Evolutionary conservation across 768 basidiomycete genomes (phyloP), one percentile per base, ranked within the genome.

Genomic region (Podaxis carcinomalis): DNA sequence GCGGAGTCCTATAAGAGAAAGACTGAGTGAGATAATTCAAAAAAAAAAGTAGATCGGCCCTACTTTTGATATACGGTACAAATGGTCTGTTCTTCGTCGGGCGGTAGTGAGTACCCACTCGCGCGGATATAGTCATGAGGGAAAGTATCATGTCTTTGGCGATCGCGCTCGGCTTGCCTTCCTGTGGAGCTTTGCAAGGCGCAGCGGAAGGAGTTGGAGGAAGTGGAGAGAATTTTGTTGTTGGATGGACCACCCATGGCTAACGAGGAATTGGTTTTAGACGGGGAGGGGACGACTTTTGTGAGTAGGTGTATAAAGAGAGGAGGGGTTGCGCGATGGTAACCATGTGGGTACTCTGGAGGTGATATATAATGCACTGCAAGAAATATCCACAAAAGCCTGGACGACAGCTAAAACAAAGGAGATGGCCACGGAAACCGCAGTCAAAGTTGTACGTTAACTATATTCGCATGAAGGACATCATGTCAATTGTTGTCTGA

Each of bases 11-110:
- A 47, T 7, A 49, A 13, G 25, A 7, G 6, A 42, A 42, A 11
- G 13, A 4, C 7, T 49, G 9, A 25, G 11, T 23, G 19, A 11
- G 11, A 49, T 5, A 44, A 2, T 19, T 13, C 21, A 23, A 23
- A 49, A 21, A 49, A 7, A 21, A 49, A 27, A 9, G 7, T 11
- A 23, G 21, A 23, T 49, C 1, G 3, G 21, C 35, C 28, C 10
- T 47, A 57, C 56, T 57, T 44, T 21, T 47, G 56, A 19, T 57
- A 57, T 14, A 57, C 56, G 10, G 56, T 57, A 19, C 56, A 57
- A 35, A 57, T 27, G 16, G 21, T 32, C 25, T 57, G 56, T 47
- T 57, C 56, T 10, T 57, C 56, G 7, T 35, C 56, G 10, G 25
- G 42, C 0, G 56, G 40, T 46, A 57, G 4, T 6, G 28, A 19